Conservation (phyloP, 305 asterid genomes). For the Solanum chacoense region DNA sequence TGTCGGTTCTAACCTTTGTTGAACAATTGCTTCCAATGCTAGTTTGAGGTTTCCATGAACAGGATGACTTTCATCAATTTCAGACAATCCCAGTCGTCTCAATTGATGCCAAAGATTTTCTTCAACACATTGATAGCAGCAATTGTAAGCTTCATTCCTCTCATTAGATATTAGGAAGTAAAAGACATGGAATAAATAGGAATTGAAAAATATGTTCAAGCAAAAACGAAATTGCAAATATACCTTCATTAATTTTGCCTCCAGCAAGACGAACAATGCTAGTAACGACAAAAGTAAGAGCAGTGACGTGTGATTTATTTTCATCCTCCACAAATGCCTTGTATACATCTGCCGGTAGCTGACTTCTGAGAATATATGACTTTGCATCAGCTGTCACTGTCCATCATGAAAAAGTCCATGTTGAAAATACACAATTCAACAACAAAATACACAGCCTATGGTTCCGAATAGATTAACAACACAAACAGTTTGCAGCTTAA, state of each 20-base stretch:
- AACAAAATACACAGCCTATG: not conserved
- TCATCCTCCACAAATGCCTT: constrained; percentile 50
- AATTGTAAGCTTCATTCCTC: not conserved
- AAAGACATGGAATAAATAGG: not conserved
- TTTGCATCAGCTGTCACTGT: constrained; percentile 58
- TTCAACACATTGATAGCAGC: constrained; percentile 10
- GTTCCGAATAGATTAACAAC: not conserved
- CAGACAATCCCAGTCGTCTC: constrained; percentile 70
- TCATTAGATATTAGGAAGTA: not conserved
- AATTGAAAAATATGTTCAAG: not conserved
- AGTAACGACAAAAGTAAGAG: constrained; percentile 56
- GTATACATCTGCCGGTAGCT: constrained; percentile 57
- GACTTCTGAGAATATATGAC: constrained; percentile 58
- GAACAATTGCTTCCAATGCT: constrained; percentile 68
- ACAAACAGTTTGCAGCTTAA: not conserved
- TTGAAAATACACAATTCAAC: constrained; percentile 1
- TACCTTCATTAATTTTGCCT: constrained; percentile 78
- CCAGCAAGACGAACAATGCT: constrained; percentile 68
- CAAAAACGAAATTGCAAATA: not conserved
- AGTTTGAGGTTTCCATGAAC: constrained; percentile 43
- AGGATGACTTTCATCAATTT: constrained; percentile 62
- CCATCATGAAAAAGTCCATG: constrained; percentile 13
- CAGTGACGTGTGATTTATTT: constrained; percentile 34
- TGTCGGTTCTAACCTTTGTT: constrained; percentile 53
- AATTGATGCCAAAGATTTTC: constrained; percentile 86